Base-by-base conservation (phyloP, 225 moss, liverwort and hornwort species). In the Sphagnum contortum region DNA sequence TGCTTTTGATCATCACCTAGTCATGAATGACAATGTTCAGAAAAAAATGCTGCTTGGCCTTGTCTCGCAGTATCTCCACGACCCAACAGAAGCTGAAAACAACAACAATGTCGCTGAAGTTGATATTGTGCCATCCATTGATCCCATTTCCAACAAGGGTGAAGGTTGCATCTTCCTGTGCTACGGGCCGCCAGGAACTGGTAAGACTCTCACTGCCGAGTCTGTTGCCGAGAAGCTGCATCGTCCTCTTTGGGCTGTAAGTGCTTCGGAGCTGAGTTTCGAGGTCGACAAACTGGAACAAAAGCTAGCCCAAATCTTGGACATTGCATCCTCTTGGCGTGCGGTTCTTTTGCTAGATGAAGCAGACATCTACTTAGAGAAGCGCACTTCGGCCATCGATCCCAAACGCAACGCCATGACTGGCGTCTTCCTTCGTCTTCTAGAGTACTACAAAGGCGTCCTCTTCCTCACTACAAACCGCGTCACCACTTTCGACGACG, bases 161-260 rank as follows among this genome's bases (percentile, higher is more conserved):
- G 59, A 72, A 3, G 87, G 89, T 3, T 83, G 83, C 54, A 66
- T 80, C 8, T 58, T 84, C 6, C 61, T 87, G 57, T 66, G 83
- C 51, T 66, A 86, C 44, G 89, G 86, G 11, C 64, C 79, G 49
- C 75, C 86, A 0, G 83, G 89, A 8, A 80, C 86, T 0, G 86
- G 87, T 0, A 84, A 88, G 60, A 84, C 84, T 3, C 67, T 88
- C 11, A 85, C 88, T 0, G 85, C 85, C 4, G 88, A 88, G 47
- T 76, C 85, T 0, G 29, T 88, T 8, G 82, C 82, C n/a, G 88
- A 88, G 56, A 83, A 61, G 49, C 1, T 78, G 1, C 51, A 69
- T n/a, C 75, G 81, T 8, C 88, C 77, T 1, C 48, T 85, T 0
- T 82, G 85, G 88, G 73, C 80, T 3, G 44, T 84, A 5, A 75